Percentiles rank a stretch among this genome's conserved stretches.
These are phyloP conservation scores for Furcasterigmium furcatum DNA, from an alignment of 2,329 filamentous ascomycete species.

Conservation along the genomic window DNA sequence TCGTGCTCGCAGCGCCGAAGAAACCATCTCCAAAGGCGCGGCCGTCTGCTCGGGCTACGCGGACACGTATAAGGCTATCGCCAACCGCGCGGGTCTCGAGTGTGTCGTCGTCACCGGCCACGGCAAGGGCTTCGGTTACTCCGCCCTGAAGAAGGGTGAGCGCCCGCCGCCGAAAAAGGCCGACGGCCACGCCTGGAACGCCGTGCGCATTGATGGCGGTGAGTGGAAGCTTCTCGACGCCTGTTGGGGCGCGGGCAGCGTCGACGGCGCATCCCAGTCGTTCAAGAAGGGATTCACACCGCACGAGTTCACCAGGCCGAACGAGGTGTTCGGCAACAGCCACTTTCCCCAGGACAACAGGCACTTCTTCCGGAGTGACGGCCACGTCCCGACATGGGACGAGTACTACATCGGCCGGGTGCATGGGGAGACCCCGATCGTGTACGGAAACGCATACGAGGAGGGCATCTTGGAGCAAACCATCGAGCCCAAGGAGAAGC, in stretches of 20 bases:
- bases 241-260: constrained; percentile 86
- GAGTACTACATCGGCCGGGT: constrained; percentile 71
- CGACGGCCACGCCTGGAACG: constrained; percentile 86
- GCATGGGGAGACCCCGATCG: constrained; percentile 41
- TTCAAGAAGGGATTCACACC: constrained; percentile 71
- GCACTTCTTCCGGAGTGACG: constrained; percentile 74
- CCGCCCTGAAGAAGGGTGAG: constrained; percentile 58
- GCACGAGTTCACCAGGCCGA: constrained; percentile 55
- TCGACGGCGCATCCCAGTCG: constrained; percentile 45
- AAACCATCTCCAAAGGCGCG: constrained; percentile 71
- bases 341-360: constrained; percentile 72
- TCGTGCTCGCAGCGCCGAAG: constrained; percentile 63
- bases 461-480: constrained; percentile 55
- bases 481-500: constrained; percentile 57
- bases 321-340: constrained; percentile 75
- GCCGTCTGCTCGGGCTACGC: constrained; percentile 95
- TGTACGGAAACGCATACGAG: constrained; percentile 39
- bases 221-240: constrained; percentile 89
- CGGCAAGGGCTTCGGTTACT: constrained; percentile 82
- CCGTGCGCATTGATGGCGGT: constrained; percentile 79
- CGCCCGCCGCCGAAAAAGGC: constrained; percentile 60
- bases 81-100: constrained; percentile 75
- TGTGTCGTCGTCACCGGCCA: constrained; percentile 72
- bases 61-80: constrained; percentile 74
- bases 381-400: constrained; percentile 68